Evolutionary conservation across 176 grass and related monocot species (phyloP), one percentile per base, ranked within the genome.

Genomic region (Zea mays): DNA sequence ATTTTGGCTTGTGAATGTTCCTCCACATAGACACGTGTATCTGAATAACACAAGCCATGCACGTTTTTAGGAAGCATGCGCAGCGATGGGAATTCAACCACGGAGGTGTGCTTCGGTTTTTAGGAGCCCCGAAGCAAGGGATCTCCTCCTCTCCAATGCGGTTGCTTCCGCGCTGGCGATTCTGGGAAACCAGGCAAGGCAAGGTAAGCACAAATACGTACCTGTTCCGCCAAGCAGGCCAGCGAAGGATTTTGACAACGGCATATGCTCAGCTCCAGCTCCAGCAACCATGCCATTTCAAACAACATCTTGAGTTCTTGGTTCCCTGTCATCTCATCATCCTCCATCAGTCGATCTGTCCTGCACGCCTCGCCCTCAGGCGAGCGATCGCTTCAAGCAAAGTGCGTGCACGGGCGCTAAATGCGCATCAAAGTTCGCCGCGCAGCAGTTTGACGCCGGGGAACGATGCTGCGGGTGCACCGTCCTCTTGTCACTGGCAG

Each of bases 131-230:
- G 46, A 80, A 48, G 37, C 42, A 51, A 63, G 67, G 55, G 3
- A 16, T 66, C 41, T 17, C 83, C 54, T 51, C 47, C 47, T 51
- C 14, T 51, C 16, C 16, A 54, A 54, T 14, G 42, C 43, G 43
- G 71, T 87, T 78, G 79, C 85, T 77, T 87, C 27, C 57, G n/a
- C 16, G 48, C 14, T 62, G 58, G 67, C 58, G 42, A 33, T 35
- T 72, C 41, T 6, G 11, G 70, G 51, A 36, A 65, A 34, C 11
- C 55, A 58, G 9, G 55, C 51, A 82, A 58, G 9, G 55, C 51
- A 82, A 70, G 67, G 50, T 58, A 66, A 33, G 42, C 46, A 77
- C 73, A 77, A 12, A 66, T 66, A 58, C 72, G 10, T 61, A 34
- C 12, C 71, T 40, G 64, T 1, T 5, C 63, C 77, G 46, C 19